Conservation (phyloP, 2,329 filamentous ascomycete species). For the Alternaria atra region DNA sequence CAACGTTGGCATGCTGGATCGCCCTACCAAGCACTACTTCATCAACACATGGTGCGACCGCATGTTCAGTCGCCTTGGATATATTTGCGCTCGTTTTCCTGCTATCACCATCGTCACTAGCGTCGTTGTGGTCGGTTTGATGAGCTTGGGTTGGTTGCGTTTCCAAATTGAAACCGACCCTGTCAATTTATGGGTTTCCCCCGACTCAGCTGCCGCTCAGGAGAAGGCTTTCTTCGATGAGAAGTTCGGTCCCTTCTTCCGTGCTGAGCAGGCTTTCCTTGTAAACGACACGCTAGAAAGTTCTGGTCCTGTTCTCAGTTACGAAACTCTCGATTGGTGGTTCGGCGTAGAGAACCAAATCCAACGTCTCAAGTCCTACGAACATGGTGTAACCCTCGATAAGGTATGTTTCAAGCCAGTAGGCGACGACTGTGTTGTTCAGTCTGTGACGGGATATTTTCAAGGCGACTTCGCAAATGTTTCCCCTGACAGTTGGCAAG, state of each 20-base stretch:
- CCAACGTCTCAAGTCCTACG: conserved; percentile 72
- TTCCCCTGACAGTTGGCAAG: conserved; percentile 73
- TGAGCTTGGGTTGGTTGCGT: conserved; percentile 87
- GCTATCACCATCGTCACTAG: conserved; percentile 81
- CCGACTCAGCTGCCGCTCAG: conserved; percentile 85
- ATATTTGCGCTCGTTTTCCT: conserved; percentile 82
- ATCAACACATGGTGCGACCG: conserved; percentile 85
- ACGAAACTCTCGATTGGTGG: conserved; percentile 93
- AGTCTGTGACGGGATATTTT: conserved; percentile 92
- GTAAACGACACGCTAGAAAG: conserved; percentile 82
- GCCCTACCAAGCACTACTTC: conserved; percentile 79
- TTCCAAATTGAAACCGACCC: conserved; percentile 93
- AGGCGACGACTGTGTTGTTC: conserved; percentile 87
- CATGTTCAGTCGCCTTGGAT: conserved; percentile 81
- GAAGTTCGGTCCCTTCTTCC: conserved; percentile 95
- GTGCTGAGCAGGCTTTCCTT: conserved; percentile 90
- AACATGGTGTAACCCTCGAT: conserved; percentile 73
- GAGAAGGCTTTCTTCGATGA: conserved; percentile 94
- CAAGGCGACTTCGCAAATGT: conserved; percentile 71
- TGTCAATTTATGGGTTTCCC: conserved; percentile 95
- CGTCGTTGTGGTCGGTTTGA: conserved; percentile 75
- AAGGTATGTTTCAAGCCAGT: conserved; percentile 96
- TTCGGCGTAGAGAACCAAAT: conserved; percentile 86
- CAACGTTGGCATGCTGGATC: conserved; percentile 78
- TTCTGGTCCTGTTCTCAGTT: conserved; percentile 80